phyloP scores from a whole-genome alignment of 1,284 basidiomycete species.

The Cryptococcus neoformans region DNA sequence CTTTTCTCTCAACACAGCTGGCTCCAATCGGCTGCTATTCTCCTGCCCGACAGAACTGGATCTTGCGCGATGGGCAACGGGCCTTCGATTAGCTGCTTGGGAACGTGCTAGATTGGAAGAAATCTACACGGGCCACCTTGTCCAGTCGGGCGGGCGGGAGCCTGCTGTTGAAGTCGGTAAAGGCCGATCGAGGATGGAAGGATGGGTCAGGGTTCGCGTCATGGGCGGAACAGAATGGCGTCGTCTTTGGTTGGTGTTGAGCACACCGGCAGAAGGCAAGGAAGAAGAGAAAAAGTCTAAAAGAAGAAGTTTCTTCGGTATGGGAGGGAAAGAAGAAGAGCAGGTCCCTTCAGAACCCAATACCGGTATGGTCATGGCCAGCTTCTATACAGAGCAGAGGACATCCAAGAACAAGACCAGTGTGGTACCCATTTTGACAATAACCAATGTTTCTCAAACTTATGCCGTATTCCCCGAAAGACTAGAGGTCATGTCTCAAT shows the following conservation, averaged over 20 bases:
- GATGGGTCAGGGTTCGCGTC: constrained; percentile 86
- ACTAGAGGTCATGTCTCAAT: constrained; percentile 82
- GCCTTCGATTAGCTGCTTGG: constrained; percentile 87
- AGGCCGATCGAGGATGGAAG: constrained; percentile 69
- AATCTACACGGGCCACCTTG: constrained; percentile 93
- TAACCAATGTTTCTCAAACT: constrained; percentile 46
- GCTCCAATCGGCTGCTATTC: constrained; percentile 85
- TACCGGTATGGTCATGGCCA: constrained; percentile 44
- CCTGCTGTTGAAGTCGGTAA: constrained; percentile 63
- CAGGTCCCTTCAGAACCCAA: constrained; percentile 53
- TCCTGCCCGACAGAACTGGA: constrained; percentile 70
- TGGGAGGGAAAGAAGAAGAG: constrained; percentile 51
- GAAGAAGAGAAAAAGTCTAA: constrained; percentile 32
- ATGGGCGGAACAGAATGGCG: constrained; percentile 98
- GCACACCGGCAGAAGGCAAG: constrained; percentile 41
- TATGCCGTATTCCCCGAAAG: constrained; percentile 93
- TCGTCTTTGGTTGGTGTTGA: constrained; percentile 76
- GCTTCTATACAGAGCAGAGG: constrained; percentile 44
- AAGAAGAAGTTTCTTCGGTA: constrained; percentile 44
- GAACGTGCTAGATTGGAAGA: constrained; percentile 94
- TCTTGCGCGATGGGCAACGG: constrained; percentile 85
- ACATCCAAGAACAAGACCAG: constrained; percentile 40
- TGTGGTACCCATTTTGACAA: constrained; percentile 36
- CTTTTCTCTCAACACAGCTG: constrained; percentile 90
- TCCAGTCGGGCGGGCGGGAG: constrained; percentile 67